Evolutionary conservation across 2,329 filamentous ascomycete genomes (phyloP).

Genomic region (Ophiostoma triangulosporum): DNA sequence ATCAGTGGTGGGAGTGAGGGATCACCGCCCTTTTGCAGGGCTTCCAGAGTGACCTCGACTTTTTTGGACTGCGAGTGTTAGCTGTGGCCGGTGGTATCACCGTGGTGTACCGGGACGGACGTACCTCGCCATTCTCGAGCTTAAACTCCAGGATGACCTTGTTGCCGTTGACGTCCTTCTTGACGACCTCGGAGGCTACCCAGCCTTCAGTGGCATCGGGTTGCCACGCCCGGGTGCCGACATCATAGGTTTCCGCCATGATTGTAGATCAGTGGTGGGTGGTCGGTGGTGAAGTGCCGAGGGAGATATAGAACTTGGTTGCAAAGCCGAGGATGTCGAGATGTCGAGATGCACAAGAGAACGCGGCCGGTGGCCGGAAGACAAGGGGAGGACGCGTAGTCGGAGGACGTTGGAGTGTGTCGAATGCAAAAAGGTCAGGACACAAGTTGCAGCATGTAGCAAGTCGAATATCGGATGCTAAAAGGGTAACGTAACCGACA

Average conservation of each 20-base stretch:
- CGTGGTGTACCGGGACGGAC: not conserved
- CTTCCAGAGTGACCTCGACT: conserved; percentile 62
- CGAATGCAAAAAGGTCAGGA: not conserved
- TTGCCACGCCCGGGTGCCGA: conserved; percentile 97
- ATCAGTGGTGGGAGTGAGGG: conserved; percentile 78
- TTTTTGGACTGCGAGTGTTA: conserved; percentile 50
- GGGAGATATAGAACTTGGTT: not conserved
- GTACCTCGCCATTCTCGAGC: conserved; percentile 85
- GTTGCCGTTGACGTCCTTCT: conserved; percentile 70
- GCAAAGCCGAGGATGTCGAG: too few species aligned
- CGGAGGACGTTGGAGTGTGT: not conserved
- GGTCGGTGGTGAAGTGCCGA: too few species aligned
- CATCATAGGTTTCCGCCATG: conserved; percentile 92
- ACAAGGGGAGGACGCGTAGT: not conserved
- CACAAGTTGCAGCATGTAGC: not conserved
- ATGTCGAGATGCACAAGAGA: conserved; percentile 9
- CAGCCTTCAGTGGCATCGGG: conserved; percentile 91
- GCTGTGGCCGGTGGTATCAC: not conserved
- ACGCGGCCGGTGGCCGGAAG: conserved; percentile 16
- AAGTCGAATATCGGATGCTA: not conserved
- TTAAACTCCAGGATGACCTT: conserved; percentile 81
- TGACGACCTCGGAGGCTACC: conserved; percentile 87
- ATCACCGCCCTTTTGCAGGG: conserved; percentile 64
- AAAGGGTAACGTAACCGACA: not conserved
- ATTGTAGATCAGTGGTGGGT: conserved; percentile 18